Evolutionary conservation across 345 rosid genomes (phyloP).

Genomic region (Eucalyptus microcorys): DNA sequence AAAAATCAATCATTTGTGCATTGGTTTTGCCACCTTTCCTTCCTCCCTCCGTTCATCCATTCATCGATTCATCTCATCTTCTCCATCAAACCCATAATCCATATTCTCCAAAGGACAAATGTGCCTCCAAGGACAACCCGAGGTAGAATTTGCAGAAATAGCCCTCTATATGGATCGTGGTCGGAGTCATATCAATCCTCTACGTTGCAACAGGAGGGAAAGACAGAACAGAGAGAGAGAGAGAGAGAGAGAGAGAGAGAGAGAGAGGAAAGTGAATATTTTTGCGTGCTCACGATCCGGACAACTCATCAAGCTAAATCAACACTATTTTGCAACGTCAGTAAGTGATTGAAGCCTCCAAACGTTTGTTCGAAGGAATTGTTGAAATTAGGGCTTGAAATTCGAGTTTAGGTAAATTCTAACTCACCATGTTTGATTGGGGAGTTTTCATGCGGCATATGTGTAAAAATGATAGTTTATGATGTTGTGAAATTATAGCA

Average conservation of each 20-base stretch:
- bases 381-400: too few species aligned
- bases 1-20: neutral
- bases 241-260: too few species aligned
- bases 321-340: fast-evolving
- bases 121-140: conserved; percentile 21
- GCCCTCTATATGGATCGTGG: conserved; percentile 32
- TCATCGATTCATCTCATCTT: neutral
- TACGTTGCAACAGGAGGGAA: too few species aligned
- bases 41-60: neutral
- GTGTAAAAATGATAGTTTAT: too few species aligned
- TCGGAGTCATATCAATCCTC: conserved; percentile 11
- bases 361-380: fast-evolving
- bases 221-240: fast-evolving
- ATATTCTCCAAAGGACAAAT: conserved; percentile 18
- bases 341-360: fast-evolving
- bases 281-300: fast-evolving
- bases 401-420: too few species aligned
- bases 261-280: too few species aligned
- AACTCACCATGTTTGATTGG: too few species aligned
- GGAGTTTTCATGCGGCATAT: fast-evolving
- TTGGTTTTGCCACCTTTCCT: neutral
- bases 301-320: too few species aligned
- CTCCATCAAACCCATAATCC: neutral
- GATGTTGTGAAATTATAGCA: too few species aligned
- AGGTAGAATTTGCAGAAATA: conserved; percentile 35